Evolutionary conservation across 768 basidiomycete species (phyloP), one percentile per base, ranked within the genome.

Genomic region (Boletus reticulatus): DNA sequence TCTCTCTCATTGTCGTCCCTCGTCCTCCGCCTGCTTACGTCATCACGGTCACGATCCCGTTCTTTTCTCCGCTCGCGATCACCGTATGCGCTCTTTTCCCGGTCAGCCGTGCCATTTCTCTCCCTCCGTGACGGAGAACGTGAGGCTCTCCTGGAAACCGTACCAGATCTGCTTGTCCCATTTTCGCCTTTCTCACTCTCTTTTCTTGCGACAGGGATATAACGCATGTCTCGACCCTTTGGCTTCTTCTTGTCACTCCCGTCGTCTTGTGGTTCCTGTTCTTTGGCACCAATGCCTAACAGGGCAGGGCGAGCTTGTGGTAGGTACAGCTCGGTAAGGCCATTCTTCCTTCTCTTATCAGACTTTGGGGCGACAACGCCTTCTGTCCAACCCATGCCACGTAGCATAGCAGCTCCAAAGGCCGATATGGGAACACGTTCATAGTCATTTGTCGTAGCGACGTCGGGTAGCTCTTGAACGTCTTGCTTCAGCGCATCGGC

Each of bases 361-460:
- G 43, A 53, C 45, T 82, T 78, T 22, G 85, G 79, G 4, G 90
- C 91, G 5, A 87, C 84, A 4, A 81, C 81, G 1, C 90, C 89
- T 36, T 89, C 85, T 57, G 90, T 90, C 94, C 94, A 98, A 3
- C 95, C 95, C 97, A 98, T 98, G 0, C 96, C 96, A 43, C 94
- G 82, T 5, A 97, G 78, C 62, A 98, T 81, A 8, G 97, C 97
- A 6, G 89, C 86, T 7, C 97, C 96, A 61, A 98, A 99, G 53
- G 92, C 88, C 6, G 89, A 87, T 16, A 99, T 87, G 0, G 97
- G 97, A 0, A 98, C 84, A 19, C 93, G 88, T 36, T 84, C 83
- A 67, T 98, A 99, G 70, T 95, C 96, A 0, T 90, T 86, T 17
- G 90, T 72, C 0, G 89, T 84, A 2, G 94, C 85, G 50, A 72